Evolutionary conservation across 345 rosid species (phyloP), one percentile per base, ranked within the genome.

Genomic region (Gossypium sturtianum): DNA sequence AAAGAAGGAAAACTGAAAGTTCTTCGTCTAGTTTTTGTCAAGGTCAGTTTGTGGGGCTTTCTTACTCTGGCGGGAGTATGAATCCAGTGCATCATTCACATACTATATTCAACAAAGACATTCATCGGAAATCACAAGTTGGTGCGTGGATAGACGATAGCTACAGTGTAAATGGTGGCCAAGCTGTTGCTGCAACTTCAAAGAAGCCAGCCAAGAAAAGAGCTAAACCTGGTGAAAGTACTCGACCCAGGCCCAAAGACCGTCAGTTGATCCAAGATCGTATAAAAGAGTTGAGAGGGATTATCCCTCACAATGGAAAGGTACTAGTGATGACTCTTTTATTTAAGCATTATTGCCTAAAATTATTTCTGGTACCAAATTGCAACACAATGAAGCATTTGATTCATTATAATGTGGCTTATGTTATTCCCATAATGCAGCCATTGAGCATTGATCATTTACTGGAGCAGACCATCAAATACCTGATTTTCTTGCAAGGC

Each of bases 221-320:
- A 78, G 91, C 96, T 70, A 89, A 87, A 61, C 90, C 94, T 17
- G 98, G 98, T 44, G 97, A 93, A 80, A 88, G 93, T 77, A 84
- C 83, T 53, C 84, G 89, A 62, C 97, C 99, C 27, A 93, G 98
- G 87, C 98, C 99, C 12, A 93, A 91, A 82, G 99, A 95, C 71
- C 96, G 98, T 60, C 98, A 95, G 77, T 88, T 86, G 89, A 91
- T 95, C 80, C 97, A 93, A 84, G 99, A 95, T 60, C 97, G 94
- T 27, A 85, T 93, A 78, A 89, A 87, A 77, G 99, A 95, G 86
- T 80, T 95, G 82, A 85, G 90, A 80, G 93, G 86, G 74, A 85
- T 95, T 81, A 83, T 95, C 70, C 99, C 99, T 53, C 89, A 89
- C 78, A 90, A 93, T 45, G 82, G 81, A 53, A 95, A 93, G 96